Evolutionary conservation across 176 grass and related monocot genomes (phyloP).

Genomic region (maize (Zea mays)): DNA sequence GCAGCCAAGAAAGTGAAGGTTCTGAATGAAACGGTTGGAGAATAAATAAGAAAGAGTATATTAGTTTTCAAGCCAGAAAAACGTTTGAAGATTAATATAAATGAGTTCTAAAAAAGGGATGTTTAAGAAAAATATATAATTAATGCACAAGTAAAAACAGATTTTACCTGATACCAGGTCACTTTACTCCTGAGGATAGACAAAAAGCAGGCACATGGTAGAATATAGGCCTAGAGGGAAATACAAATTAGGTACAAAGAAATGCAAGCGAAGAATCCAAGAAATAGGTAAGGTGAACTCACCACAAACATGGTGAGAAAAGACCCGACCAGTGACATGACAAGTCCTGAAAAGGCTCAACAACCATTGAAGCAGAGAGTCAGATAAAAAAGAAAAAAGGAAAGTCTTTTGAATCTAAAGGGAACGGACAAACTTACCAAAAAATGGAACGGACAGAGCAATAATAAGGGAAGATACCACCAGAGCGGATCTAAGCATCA

Average conservation of each 20-base stretch:
- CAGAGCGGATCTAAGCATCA: slow-evolving; percentile 72
- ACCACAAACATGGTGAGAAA: slow-evolving; percentile 94
- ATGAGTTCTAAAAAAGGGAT: neutral
- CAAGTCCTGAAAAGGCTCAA: slow-evolving; percentile 61
- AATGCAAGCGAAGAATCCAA: neutral
- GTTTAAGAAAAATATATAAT: neutral
- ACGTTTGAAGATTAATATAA: neutral
- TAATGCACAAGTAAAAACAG: neutral
- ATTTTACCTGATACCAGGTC: slow-evolving; percentile 57
- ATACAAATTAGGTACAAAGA: slow-evolving; percentile 2
- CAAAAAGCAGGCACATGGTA: slow-evolving; percentile 83
- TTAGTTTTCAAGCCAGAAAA: neutral
- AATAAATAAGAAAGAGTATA: neutral
- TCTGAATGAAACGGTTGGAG: neutral
- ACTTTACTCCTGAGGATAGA: slow-evolving; percentile 70
- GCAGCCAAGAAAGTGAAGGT: neutral
- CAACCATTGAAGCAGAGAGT: slow-evolving; percentile 2
- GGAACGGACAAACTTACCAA: slow-evolving; percentile 49
- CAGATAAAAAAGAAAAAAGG: neutral
- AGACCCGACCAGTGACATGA: slow-evolving; percentile 89
- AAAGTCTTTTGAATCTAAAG: neutral
- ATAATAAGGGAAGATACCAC: slow-evolving; percentile 70
- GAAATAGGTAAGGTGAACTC: slow-evolving; percentile 22
- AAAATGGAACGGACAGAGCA: slow-evolving; percentile 79
- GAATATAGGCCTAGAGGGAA: slow-evolving; percentile 62